Base-by-base conservation (phyloP, 2,329 filamentous ascomycete genomes). In the Coniochaeta sp. region DNA sequence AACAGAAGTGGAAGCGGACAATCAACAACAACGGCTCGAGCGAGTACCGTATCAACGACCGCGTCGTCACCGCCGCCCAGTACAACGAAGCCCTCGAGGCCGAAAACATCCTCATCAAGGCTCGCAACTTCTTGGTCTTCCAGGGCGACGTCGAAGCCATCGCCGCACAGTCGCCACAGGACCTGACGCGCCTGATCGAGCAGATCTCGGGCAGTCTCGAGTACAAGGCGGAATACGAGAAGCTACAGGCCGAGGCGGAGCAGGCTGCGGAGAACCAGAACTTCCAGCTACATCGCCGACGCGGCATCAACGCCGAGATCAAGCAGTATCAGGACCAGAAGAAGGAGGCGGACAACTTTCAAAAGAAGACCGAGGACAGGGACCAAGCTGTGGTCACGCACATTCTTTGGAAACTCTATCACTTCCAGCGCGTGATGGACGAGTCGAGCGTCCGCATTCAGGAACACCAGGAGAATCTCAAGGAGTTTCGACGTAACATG, bases 261-360 rank as follows among this genome's bases (percentile, higher is more conserved):
- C 87, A 91, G 67, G 92, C 93, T 6, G 86, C 89, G 1, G 93
- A 98, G 68, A 91, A 96, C 65, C 91, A 96, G 65, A 90, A 87
- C 52, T 90, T 91, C 66, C 93, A 96, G 71, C 85, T 98, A 9
- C 89, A 95, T 69, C 86, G 93, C 62, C 90, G 95, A 36, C 87
- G 95, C 66, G 92, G 90, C 55, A 97, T 99, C 76, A 98, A 98
- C 73, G 93, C 92, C 2, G 95, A 99, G 75, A 96, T 99, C 72
- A 96, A 95, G 72, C 92, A 96, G 69, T 99, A 97, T 69, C 90
- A 96, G 69, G 92, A 98, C 72, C 93, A 98, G 74, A 98, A 98
- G 77, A 88, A 87, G 66, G 95, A 98, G 71, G 93, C 93, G 5
- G 95, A 99, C 65, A 93, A 89, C 67, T 99, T 93, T 71, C 90